These are phyloP conservation scores for Aspergillus saccharolyticus DNA, from an alignment of 495 filamentous ascomycete genomes.

Conservation along the genomic window DNA sequence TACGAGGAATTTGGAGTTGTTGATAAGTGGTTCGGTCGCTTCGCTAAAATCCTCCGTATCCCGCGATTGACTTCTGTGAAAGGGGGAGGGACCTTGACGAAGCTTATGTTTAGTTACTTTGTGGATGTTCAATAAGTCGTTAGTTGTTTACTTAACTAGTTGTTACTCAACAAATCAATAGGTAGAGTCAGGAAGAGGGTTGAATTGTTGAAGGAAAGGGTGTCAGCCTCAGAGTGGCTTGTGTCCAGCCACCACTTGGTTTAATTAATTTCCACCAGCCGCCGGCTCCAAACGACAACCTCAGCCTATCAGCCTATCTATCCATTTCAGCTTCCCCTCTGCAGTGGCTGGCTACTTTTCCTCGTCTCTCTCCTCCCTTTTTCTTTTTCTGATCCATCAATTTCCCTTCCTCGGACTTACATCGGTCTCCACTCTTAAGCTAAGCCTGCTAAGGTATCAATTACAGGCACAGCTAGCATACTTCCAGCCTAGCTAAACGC, in stretches of 20 bases:
- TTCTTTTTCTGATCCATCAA: constrained; percentile 11
- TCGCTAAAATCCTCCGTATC: background rate
- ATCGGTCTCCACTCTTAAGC: background rate
- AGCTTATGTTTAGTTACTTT: background rate
- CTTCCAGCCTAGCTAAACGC: background rate
- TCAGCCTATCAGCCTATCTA: background rate
- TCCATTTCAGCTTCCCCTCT: no score
- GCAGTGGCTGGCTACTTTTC: constrained; percentile 10
- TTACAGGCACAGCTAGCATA: background rate
- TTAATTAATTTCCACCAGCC: background rate
- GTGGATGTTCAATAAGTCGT: no score
- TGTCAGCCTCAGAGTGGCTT: background rate
- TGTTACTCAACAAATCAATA: background rate
- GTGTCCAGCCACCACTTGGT: background rate
- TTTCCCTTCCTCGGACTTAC: background rate
- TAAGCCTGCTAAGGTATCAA: background rate
- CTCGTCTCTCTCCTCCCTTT: constrained; percentile 2
- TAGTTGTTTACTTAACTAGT: no score
- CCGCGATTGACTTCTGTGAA: background rate
- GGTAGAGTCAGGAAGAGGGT: background rate
- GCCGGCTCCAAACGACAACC: constrained; percentile 1
- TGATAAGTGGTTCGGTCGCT: background rate
- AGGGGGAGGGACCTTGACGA: background rate
- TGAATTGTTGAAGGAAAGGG: no score
- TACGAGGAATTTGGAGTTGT: no score